Percentiles rank a stretch among this genome's conserved stretches.
Evolutionary conservation across 106 monocot species (phyloP).

Genomic region (Cymbidium sinense): DNA sequence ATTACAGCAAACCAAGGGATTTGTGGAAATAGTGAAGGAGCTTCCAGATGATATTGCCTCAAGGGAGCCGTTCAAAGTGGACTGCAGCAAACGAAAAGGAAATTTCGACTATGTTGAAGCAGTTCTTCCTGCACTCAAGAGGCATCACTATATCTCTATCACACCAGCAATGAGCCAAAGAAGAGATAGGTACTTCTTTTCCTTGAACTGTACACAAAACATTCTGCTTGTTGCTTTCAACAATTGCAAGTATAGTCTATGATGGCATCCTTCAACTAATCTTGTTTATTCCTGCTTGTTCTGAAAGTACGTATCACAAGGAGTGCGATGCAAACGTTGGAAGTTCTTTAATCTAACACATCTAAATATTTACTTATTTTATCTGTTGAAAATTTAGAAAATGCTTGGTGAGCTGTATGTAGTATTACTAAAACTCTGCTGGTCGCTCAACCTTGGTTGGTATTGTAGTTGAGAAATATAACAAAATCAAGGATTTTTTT

Average conservation of each 20-base stretch:
- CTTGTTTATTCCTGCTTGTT: background rate
- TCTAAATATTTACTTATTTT: background rate
- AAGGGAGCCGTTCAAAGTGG: slow-evolving; percentile 64
- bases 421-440: too few species aligned
- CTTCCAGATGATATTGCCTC: slow-evolving; percentile 57
- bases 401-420: too few species aligned
- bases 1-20: slow-evolving; percentile 52
- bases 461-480: too few species aligned
- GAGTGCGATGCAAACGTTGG: background rate
- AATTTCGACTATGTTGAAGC: slow-evolving; percentile 74
- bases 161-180: slow-evolving; percentile 93
- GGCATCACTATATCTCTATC: slow-evolving; percentile 72
- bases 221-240: background rate
- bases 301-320: background rate
- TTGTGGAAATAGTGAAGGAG: slow-evolving; percentile 57
- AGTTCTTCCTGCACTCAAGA: slow-evolving; percentile 63
- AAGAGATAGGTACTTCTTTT: slow-evolving; percentile 60
- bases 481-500: too few species aligned
- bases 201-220: slow-evolving; percentile 3
- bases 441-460: too few species aligned
- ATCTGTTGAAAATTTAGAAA: background rate
- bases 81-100: slow-evolving; percentile 92
- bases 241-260: background rate
- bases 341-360: background rate
- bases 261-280: background rate